Percentiles rank a stretch among this genome's conserved stretches.
These are phyloP conservation scores for Amanita subjunquillea DNA, from an alignment of 768 basidiomycete species.

Conservation along the genomic window DNA sequence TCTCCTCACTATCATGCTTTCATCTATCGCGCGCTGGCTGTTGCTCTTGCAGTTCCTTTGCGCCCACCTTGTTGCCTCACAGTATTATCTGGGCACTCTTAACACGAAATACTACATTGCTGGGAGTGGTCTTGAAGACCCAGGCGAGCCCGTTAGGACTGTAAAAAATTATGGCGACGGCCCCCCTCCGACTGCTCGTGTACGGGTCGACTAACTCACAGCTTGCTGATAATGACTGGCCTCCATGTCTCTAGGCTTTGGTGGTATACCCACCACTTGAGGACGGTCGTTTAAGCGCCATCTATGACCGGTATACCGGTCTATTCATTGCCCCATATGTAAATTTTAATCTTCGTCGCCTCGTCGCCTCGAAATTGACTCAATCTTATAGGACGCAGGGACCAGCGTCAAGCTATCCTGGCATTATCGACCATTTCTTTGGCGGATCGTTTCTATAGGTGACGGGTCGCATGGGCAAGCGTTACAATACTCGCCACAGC, in stretches of 20 bases:
- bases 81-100: background rate
- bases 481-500: background rate
- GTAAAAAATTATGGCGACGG: background rate
- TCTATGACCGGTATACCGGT: background rate
- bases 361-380: background rate
- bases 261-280: background rate
- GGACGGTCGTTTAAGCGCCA: background rate
- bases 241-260: background rate
- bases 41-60: background rate
- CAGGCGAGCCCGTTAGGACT: background rate
- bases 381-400: background rate
- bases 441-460: background rate
- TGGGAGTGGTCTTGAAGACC: background rate
- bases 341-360: background rate
- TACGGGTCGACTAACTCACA: background rate
- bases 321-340: background rate
- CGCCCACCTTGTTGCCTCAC: background rate
- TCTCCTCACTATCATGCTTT: background rate
- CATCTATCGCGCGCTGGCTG: background rate
- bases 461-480: background rate
- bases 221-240: background rate
- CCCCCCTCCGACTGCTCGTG: background rate
- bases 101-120: background rate
- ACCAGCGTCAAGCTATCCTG: background rate
- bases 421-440: background rate